Evolutionary conservation across 352 stramenopile species (phyloP), one percentile per base, ranked within the genome.

Genomic region (Albugo laibachii): DNA sequence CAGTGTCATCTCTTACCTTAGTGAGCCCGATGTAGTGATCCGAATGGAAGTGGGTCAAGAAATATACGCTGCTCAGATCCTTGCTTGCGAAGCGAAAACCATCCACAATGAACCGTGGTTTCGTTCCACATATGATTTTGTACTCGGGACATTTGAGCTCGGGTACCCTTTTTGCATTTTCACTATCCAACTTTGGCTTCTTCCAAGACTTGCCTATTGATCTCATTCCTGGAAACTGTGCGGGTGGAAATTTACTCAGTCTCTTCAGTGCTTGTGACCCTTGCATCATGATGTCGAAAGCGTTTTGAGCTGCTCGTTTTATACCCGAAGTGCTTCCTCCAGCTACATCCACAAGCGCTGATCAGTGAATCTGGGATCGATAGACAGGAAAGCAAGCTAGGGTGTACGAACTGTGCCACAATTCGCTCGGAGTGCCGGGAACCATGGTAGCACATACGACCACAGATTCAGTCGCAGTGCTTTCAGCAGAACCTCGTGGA

Each of bases 21-120:
- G 61, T 66, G 19, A 98, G 80, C 1, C 93, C 93, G 16, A 65
- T 70, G 59, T 97, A 98, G 57, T 98, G 93, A 63, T 98, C 93
- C 11, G 76, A 92, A 64, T 98, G 93, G 58, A 97, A 98, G 64
- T 98, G 93, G 15, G 92, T 97, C 36, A 98, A 69, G 51, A 98
- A 97, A 50, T 97, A 97, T 41, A 85, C 61, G 44, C 59, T 88
- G 12, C 69, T 85, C 11, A 86, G 64, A 35, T 68, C 38, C 37
- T 76, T 77, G 39, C 57, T 80, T 2, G 79, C 74, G 50, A 85
- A 86, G n/a, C 67, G 58, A 48, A 93, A 93, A 13, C 80, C 80
- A 40, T 93, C 80, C 31, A 93, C 80, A 18, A 93, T 80, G 52
- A 86, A 87, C n/a, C 69, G 63, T 11, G 75, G 75, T 18, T 72